These are phyloP conservation scores for Bipolaris cookei DNA, from an alignment of 2,329 filamentous ascomycete genomes.

Conservation along the genomic window DNA sequence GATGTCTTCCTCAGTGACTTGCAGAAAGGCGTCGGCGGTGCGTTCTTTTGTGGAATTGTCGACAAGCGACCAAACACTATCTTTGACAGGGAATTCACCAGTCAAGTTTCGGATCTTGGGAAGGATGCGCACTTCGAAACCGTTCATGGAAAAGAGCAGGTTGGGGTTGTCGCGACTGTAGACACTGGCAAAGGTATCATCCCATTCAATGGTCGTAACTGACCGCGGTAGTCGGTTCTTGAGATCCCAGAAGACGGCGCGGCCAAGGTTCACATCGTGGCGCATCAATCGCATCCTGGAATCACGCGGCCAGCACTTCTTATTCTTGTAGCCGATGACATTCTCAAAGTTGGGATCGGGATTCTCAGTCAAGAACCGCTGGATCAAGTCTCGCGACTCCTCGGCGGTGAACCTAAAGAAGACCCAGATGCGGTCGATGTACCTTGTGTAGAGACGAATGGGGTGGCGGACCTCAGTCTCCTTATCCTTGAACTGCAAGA, in stretches of 20 bases:
- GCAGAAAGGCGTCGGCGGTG: slow-evolving; percentile 95
- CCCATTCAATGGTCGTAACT: slow-evolving; percentile 97
- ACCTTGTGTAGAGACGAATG: slow-evolving; percentile 95
- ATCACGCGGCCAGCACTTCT: slow-evolving; percentile 99
- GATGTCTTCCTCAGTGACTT: slow-evolving; percentile 97
- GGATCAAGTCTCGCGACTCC: slow-evolving; percentile 93
- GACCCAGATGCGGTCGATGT: slow-evolving; percentile 98
- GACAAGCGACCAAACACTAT: slow-evolving; percentile 97
- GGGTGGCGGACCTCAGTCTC: slow-evolving; percentile 92
- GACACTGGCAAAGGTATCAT: slow-evolving; percentile 96
- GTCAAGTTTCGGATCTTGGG: slow-evolving; percentile 95
- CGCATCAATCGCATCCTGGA: slow-evolving; percentile 98
- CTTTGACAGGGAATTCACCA: slow-evolving; percentile 96
- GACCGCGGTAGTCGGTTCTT: slow-evolving; percentile 96
- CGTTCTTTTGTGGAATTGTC: slow-evolving; percentile 97
- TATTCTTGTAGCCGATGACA: slow-evolving; percentile 98
- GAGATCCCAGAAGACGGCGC: slow-evolving; percentile 98
- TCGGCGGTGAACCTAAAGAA: slow-evolving; percentile 94
- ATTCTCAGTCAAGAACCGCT: slow-evolving; percentile 96
- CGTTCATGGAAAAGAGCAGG: slow-evolving; percentile 94
- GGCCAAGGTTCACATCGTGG: slow-evolving; percentile 95
- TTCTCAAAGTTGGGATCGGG: slow-evolving; percentile 99
- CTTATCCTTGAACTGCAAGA: slow-evolving; percentile 93
- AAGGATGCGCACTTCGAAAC: slow-evolving; percentile 94
- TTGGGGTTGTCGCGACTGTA: slow-evolving; percentile 99